Percentiles rank a stretch among this genome's conserved stretches.
phyloP scores from a whole-genome alignment of 106 monocot genomes.

The Dioscorea dumetorum region DNA sequence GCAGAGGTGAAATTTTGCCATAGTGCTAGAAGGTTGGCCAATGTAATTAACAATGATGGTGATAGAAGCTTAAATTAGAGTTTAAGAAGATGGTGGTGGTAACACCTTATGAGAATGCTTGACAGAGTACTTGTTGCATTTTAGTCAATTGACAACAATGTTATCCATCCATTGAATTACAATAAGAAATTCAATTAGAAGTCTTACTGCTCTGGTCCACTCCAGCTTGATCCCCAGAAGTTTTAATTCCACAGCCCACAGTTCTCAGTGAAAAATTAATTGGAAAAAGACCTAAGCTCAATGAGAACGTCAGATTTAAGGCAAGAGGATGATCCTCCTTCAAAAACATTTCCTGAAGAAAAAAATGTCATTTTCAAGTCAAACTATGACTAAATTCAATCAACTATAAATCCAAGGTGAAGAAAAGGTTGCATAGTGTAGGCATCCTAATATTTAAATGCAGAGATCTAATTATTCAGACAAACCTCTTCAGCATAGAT shows the following conservation, averaged over 20 bases:
- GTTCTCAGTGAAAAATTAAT: constrained; percentile 63
- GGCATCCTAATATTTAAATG: too few relatives aligned
- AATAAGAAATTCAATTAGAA: background rate
- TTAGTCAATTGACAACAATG: too few relatives aligned
- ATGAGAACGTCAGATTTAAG: constrained; percentile 69
- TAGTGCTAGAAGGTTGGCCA: too few relatives aligned
- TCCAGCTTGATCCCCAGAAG: constrained; percentile 51
- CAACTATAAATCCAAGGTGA: too few relatives aligned
- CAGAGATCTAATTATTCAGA: background rate
- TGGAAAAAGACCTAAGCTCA: constrained; percentile 86
- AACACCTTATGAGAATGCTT: too few relatives aligned
- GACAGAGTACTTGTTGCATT: too few relatives aligned
- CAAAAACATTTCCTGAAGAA: constrained; percentile 58
- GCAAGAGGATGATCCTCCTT: constrained; percentile 83
- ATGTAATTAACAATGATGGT: too few relatives aligned
- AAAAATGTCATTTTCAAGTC: background rate
- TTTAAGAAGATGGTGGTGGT: too few relatives aligned
- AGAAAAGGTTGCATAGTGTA: too few relatives aligned
- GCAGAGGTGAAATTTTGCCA: too few relatives aligned
- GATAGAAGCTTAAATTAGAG: too few relatives aligned
- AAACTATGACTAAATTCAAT: background rate
- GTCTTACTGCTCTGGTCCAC: constrained; percentile 68
- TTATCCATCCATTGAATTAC: too few relatives aligned
- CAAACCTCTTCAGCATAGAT: constrained; percentile 49
- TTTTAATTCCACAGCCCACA: constrained; percentile 83